Evolutionary conservation across 2,329 filamentous ascomycete species (phyloP), one percentile per base, ranked within the genome.

Genomic region (Scedosporium aurantiacum): DNA sequence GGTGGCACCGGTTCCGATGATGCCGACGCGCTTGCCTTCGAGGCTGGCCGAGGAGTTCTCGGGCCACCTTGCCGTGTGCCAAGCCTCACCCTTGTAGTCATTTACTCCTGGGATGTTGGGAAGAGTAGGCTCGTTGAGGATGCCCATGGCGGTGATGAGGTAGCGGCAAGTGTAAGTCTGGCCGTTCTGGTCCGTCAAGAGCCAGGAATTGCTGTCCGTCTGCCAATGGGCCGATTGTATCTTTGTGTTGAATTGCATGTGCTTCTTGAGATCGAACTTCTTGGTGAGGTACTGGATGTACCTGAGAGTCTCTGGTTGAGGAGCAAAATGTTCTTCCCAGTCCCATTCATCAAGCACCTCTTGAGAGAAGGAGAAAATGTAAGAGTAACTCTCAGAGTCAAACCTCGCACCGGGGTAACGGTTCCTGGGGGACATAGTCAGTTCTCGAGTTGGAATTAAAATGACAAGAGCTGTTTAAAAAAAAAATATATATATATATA

Each of bases 81-180:
- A 76, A 0, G 87, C 71, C 0, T 77, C 63, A 0, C 84, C 84
- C 67, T 79, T 75, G 68, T 78, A 87, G 1, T 80, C 72, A 0
- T 77, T 64, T 21, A 85, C 76, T 0, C 84, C 85, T 1, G 80
- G 79, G 64, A 85, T 85, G 32, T 83, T 73, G 0, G 85, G 86
- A 0, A 87, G 72, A 62, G 79, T 82, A 80, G 83, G 87, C n/a
- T 79, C 79, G 66, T 88, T 88, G 72, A 89, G 87, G 50, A 81
- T 78, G 0, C 86, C 87, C 62, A 85, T 80, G 0, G 85, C 84
- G 0, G 82, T 83, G 28, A 89, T 72, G 1, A 89, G 61, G 43
- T 67, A 71, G 5, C 68, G 66, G 7, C 62, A 66, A 3, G 64
- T 68, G 61, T 70, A 70, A 12, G 58, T 62, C 1, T 55, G 52